Evolutionary conservation across 352 stramenopile species (phyloP), one percentile per base, ranked within the genome.

Genomic region (Pythium rishiriense): DNA sequence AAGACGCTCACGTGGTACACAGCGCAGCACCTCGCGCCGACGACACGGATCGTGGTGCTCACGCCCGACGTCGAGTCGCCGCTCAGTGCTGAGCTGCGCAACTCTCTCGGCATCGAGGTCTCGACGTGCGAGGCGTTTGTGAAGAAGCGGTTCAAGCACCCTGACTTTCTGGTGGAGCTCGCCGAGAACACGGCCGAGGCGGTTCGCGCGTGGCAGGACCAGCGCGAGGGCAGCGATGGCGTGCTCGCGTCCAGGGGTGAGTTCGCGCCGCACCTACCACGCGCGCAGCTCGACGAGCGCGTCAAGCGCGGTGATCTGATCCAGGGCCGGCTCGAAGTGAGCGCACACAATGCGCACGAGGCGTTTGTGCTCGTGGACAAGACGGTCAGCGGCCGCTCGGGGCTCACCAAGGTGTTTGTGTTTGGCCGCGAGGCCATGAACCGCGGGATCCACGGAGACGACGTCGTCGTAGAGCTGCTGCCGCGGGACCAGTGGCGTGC

Each of bases 401-500:
- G 22, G 14, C 33, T 58, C 14, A 29, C 47, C 22, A 69, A 26
- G 39, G 78, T 95, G 19, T 91, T 91, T 72, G 68, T 93, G 0
- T 87, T 80, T 59, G 85, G 83, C 26, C 79, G 81, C 25, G 76
- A 87, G 51, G 78, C 96, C 61, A 94, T 98, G 65, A 99, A 99
- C 78, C 89, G 98, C 52, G 97, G 96, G 4, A 79, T 99, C 2
- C 97, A 99, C 70, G 97, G 97, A 26, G 98, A 99, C 79, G 72
- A 97, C 12, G 97, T 99, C 14, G 94, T 90, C 4, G 85, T 99
- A 22, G 77, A 98, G 58, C 69, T 99, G 35, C 75, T 99, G 39
- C 75, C 87, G 0, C 71, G 94, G 28, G 60, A 70, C 10, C 64
- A 91, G 31, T 98, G 93, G 93, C 68, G 86, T 17, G 68, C 54